Evolutionary conservation across 768 basidiomycete species (phyloP), one percentile per base, ranked within the genome.

Genomic region (Collybia sordida): DNA sequence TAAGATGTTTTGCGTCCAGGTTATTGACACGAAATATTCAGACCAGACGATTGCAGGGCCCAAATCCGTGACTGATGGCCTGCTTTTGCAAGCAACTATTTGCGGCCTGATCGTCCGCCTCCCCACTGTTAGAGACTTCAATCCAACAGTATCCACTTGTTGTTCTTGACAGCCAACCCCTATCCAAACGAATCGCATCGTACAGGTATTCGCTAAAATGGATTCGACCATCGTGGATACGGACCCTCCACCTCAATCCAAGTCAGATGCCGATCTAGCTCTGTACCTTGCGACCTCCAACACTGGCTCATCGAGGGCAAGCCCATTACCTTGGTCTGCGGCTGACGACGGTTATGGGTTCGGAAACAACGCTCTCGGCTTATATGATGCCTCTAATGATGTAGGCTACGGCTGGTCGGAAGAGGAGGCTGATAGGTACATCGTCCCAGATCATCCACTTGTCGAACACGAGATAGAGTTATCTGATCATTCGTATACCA

Each of bases 291-390:
- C 36, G 23, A 35, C 31, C 3, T 22, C 44, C 17, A 22, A 35
- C 15, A 19, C 43, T n/a, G 25, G 17, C 3, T 25, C 45, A 17
- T 47, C 45, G n/a, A 38, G 23, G 23, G 15, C 45, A 18, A 3
- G 15, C 45, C 23, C n/a, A n/a, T n/a, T 47, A 23, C 24, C 45
- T 15, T 47, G 45, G 45, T 22, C 24, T 25, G 36, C 15, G 45
- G 45, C 45, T 47, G 45, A 47, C 45, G 14, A 15, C 17, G 36
- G 23, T 11, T 47, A 25, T 21, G 23, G 38, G n/a, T 47, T 47
- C 24, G 45, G 35, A 9, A 21, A 47, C 24, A 22, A 42, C 21
- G 11, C 31, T 14, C 18, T 42, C 4, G 41, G 23, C 4, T 35
- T 47, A 9, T 47, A 25, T 35, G 31, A 38, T 18, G 4, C 36